Conservation (phyloP, 441 rosid species). For the Dalechampia spathulata region DNA sequence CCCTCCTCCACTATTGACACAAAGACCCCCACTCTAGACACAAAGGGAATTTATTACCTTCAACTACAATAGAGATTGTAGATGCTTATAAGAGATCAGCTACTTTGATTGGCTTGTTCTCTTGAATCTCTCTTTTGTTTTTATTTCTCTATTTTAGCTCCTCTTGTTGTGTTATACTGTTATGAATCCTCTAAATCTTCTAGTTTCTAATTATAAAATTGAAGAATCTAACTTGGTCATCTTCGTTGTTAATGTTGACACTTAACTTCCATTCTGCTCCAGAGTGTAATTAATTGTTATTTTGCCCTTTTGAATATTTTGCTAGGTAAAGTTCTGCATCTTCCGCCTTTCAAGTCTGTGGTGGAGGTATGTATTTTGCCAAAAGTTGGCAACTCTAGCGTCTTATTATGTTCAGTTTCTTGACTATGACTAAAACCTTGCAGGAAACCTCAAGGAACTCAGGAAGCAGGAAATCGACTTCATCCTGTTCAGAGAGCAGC, state of each 20-base stretch:
- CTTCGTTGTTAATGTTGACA: not conserved
- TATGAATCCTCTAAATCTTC: not conserved
- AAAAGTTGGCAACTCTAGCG: not conserved
- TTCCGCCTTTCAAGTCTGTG: constrained; percentile 24
- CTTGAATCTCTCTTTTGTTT: too few relatives aligned
- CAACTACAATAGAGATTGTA: too few relatives aligned
- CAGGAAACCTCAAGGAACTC: constrained; percentile 40
- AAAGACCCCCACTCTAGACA: too few relatives aligned
- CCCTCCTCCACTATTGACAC: too few relatives aligned
- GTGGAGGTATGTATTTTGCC: constrained; percentile 26
- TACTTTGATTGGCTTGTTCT: too few relatives aligned
- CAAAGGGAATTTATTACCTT: too few relatives aligned
- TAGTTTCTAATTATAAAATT: too few relatives aligned
- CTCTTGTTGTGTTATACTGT: not conserved
- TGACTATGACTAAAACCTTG: constrained; percentile 8
- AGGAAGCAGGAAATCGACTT: constrained; percentile 31
- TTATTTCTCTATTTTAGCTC: too few relatives aligned
- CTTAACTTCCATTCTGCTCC: not conserved
- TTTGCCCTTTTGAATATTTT: constrained; percentile 5
- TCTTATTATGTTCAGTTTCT: constrained; percentile 4
- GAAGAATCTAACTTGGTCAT: not conserved
- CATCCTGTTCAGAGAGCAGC: constrained; percentile 41
- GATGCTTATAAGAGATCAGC: too few relatives aligned
- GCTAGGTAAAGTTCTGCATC: constrained; percentile 31
- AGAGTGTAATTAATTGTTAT: not conserved